Conservation (phyloP, 176 grass and related monocot genomes). For the Elaeis guineensis region DNA sequence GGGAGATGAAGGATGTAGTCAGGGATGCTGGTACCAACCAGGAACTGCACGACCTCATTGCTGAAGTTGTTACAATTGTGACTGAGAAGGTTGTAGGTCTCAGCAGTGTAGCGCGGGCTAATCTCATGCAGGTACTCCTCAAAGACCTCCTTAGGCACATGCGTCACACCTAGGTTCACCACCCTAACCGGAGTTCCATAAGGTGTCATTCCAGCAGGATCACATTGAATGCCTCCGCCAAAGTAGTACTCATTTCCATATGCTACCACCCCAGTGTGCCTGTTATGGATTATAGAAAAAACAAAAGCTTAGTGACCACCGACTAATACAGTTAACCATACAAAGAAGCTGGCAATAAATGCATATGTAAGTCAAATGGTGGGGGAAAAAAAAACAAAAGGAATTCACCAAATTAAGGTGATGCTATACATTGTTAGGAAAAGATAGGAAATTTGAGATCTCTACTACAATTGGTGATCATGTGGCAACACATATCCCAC, state of each 20-base stretch:
- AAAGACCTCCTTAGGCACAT: slow-evolving; percentile 47
- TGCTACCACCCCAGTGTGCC: slow-evolving; percentile 79
- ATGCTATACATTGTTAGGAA: too few relatives aligned
- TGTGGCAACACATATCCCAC: too few relatives aligned
- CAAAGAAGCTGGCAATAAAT: too few relatives aligned
- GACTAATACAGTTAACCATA: too few relatives aligned
- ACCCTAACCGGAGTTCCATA: slow-evolving; percentile 52
- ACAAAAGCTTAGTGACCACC: too few relatives aligned
- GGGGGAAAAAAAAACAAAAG: too few relatives aligned
- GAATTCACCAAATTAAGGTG: too few relatives aligned
- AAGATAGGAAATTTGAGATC: too few relatives aligned
- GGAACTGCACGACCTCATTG: slow-evolving; percentile 61
- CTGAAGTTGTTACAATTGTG: slow-evolving; percentile 95
- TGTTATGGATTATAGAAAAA: slow-evolving; percentile 6
- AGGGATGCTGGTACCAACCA: slow-evolving; percentile 42
- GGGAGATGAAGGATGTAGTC: slow-evolving; percentile 74
- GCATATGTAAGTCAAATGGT: too few relatives aligned
- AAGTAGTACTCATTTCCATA: slow-evolving; percentile 79
- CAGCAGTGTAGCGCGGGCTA: slow-evolving; percentile 37
- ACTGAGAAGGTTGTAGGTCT: slow-evolving; percentile 56
- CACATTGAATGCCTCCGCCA: slow-evolving; percentile 63
- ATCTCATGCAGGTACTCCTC: slow-evolving; percentile 69
- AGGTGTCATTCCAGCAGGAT: slow-evolving; percentile 41
- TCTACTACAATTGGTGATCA: too few relatives aligned
- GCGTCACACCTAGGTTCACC: slow-evolving; percentile 51